phyloP scores from a whole-genome alignment of 352 stramenopile genomes.

The Phytopythium mirpurense region DNA sequence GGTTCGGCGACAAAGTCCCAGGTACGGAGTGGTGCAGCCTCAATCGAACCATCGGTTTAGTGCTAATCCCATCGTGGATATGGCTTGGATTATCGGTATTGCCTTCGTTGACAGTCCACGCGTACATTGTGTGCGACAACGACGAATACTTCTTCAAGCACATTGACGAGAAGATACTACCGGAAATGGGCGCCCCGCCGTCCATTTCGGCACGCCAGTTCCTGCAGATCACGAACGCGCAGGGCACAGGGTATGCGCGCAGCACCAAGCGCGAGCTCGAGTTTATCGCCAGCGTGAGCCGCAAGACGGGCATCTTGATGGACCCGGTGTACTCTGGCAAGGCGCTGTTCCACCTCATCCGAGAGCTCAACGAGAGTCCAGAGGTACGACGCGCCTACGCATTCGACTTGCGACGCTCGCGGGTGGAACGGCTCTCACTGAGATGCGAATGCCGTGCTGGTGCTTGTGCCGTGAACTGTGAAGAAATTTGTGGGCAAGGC shows the following conservation, averaged over 20 bases:
- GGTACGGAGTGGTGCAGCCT: slow-evolving; percentile 12
- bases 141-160: slow-evolving; percentile 82
- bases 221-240: slow-evolving; percentile 76
- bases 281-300: slow-evolving; percentile 69
- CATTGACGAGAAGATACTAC: slow-evolving; percentile 70
- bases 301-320: slow-evolving; percentile 75
- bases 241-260: slow-evolving; percentile 75
- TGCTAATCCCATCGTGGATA: neutral
- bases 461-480: neutral
- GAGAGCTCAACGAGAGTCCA: slow-evolving; percentile 63
- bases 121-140: slow-evolving; percentile 85
- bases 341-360: slow-evolving; percentile 76
- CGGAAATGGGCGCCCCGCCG: slow-evolving; percentile 51
- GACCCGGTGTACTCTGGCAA: slow-evolving; percentile 88
- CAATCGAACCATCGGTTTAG: neutral
- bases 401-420: too few species aligned
- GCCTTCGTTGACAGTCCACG: slow-evolving; percentile 55
- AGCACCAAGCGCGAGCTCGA: slow-evolving; percentile 73
- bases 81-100: neutral
- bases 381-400: slow-evolving; percentile 28
- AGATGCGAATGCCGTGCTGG: too few species aligned
- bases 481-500: slow-evolving; percentile 79
- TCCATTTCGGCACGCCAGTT: slow-evolving; percentile 56
- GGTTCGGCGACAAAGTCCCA: slow-evolving; percentile 31
- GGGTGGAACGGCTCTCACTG: too few species aligned